A percentile compares a stretch with the other conserved stretches of the same genome.
phyloP scores from a whole-genome alignment of 768 basidiomycete genomes.

The Podaxis sp. region DNA sequence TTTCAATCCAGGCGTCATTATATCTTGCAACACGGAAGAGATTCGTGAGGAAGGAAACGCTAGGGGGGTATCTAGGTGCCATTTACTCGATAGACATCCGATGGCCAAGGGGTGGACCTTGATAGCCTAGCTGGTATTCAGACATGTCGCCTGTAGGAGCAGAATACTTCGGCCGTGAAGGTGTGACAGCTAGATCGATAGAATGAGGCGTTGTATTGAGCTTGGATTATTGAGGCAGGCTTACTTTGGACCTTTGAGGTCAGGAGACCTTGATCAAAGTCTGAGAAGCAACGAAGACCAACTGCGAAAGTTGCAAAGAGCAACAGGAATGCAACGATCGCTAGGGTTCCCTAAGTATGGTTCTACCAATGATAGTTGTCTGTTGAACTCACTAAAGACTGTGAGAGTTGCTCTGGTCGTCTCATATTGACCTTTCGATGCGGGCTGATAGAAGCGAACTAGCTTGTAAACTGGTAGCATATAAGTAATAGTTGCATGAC shows the following conservation, averaged over 20 bases:
- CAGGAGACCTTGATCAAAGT: slow-evolving; percentile 78
- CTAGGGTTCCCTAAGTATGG: slow-evolving; percentile 28
- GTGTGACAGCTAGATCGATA: slow-evolving; percentile 37
- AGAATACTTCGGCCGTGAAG: slow-evolving; percentile 40
- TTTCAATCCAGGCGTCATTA: not conserved
- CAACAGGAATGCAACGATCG: slow-evolving; percentile 71
- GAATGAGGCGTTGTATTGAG: slow-evolving; percentile 18
- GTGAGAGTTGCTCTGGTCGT: slow-evolving; percentile 81
- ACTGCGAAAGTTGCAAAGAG: slow-evolving; percentile 71
- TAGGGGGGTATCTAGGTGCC: not conserved
- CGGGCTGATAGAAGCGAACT: slow-evolving; percentile 74
- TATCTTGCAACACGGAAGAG: not conserved
- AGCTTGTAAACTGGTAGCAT: slow-evolving; percentile 67
- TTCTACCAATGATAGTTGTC: not conserved
- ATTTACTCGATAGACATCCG: slow-evolving; percentile 75
- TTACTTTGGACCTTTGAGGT: slow-evolving; percentile 72
- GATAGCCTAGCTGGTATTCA: slow-evolving; percentile 44
- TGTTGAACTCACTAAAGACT: slow-evolving; percentile 57
- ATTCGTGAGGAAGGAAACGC: not conserved
- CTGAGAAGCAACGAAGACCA: slow-evolving; percentile 73
- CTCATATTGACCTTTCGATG: slow-evolving; percentile 46
- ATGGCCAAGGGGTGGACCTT: slow-evolving; percentile 49
- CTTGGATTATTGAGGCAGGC: slow-evolving; percentile 27
- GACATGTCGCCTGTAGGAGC: slow-evolving; percentile 38
- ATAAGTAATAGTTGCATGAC: not conserved